Conservation (phyloP, 345 rosid genomes). For the Litchi chinensis region DNA sequence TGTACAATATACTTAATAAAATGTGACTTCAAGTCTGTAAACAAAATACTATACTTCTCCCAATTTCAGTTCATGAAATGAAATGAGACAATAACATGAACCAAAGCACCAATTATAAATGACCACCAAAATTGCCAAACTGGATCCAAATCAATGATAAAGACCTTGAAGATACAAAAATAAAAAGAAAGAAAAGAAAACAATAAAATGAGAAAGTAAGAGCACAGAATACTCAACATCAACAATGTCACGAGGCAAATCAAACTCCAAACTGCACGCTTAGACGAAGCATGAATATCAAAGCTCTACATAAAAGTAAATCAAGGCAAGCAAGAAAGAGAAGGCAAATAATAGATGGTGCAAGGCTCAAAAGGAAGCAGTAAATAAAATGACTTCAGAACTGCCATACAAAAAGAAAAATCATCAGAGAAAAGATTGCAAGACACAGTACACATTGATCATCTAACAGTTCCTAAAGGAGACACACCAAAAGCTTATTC, state of each 20-base stretch:
- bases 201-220: background rate
- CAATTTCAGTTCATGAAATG: conserved; percentile 1
- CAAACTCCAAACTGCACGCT: background rate
- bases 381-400: background rate
- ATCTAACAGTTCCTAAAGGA: background rate
- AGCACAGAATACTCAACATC: background rate
- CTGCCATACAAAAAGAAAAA: background rate
- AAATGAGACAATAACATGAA: background rate
- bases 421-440: background rate
- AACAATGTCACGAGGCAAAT: background rate
- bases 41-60: background rate
- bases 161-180: background rate
- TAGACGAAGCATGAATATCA: background rate
- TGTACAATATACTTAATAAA: background rate
- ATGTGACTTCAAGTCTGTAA: background rate
- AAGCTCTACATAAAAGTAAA: background rate
- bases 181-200: background rate
- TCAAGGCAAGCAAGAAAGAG: background rate
- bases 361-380: background rate
- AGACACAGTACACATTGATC: background rate
- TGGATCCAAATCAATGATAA: background rate
- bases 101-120: background rate
- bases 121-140: background rate
- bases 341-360: background rate
- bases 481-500: background rate